Conservation (phyloP, 2,329 filamentous ascomycete genomes). For the Fusarium domesticum region DNA sequence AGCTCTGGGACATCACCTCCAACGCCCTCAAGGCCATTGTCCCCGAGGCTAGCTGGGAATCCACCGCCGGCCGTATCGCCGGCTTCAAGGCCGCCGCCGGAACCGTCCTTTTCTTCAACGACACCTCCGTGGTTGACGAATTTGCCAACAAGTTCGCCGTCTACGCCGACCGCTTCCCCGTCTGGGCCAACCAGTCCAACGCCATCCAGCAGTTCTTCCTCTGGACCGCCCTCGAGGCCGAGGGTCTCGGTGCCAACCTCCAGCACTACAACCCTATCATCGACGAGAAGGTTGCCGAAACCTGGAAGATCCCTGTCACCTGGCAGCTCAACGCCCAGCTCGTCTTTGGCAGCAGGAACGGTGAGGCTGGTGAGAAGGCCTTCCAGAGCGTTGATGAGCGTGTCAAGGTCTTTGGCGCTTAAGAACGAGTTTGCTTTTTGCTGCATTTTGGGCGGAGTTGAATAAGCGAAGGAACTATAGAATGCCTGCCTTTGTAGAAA, state of each 20-base stretch:
- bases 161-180: slow-evolving; percentile 77
- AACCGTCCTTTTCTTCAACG: slow-evolving; percentile 85
- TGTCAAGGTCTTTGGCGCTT: slow-evolving; percentile 62
- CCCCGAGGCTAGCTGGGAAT: slow-evolving; percentile 59
- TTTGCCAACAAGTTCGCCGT: slow-evolving; percentile 67
- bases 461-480: slow-evolving; percentile 3
- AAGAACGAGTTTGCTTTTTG: slow-evolving; percentile 9
- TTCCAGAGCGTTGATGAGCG: slow-evolving; percentile 64
- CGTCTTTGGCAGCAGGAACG: slow-evolving; percentile 70
- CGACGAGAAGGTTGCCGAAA: slow-evolving; percentile 64
- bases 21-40: slow-evolving; percentile 55
- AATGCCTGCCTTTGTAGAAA: background rate
- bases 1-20: slow-evolving; percentile 75
- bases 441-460: slow-evolving; percentile 14
- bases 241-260: slow-evolving; percentile 82
- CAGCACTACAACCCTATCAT: slow-evolving; percentile 93
- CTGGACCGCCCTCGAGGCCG: slow-evolving; percentile 79
- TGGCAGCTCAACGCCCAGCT: slow-evolving; percentile 83
- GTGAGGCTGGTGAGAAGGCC: slow-evolving; percentile 58
- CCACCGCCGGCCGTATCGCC: slow-evolving; percentile 44
- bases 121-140: slow-evolving; percentile 62
- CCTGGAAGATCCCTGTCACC: slow-evolving; percentile 67
- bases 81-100: slow-evolving; percentile 71
- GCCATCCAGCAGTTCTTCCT: slow-evolving; percentile 76
- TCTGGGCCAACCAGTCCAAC: slow-evolving; percentile 71